phyloP scores from a whole-genome alignment of 768 basidiomycete genomes.

The Auricularia heimuer region DNA sequence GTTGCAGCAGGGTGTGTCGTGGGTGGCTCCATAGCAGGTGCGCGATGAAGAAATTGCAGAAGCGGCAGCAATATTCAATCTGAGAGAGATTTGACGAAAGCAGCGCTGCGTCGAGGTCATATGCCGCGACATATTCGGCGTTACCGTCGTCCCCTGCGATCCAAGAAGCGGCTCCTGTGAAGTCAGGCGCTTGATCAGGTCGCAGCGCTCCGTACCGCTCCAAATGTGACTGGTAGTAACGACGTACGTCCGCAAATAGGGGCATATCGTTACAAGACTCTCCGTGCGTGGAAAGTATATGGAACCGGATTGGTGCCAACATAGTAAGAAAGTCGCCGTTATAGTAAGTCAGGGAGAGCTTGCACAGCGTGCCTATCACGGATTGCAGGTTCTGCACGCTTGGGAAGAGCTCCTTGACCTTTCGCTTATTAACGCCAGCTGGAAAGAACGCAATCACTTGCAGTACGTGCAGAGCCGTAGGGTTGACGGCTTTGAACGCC shows the following conservation, averaged over 20 bases:
- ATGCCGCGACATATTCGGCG: not conserved
- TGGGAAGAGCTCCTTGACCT: not conserved
- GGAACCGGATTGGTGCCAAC: not conserved
- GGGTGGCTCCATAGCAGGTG: not conserved
- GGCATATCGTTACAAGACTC: not conserved
- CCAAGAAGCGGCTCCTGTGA: not conserved
- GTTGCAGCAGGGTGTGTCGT: too few relatives aligned
- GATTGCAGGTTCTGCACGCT: not conserved
- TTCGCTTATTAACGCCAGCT: not conserved
- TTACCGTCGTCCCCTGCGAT: not conserved
- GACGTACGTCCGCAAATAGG: not conserved
- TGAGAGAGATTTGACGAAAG: not conserved
- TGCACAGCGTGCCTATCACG: not conserved
- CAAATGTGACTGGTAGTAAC: not conserved
- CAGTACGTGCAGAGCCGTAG: not conserved
- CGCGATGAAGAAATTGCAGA: not conserved
- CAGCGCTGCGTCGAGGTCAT: not conserved
- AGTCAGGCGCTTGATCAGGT: not conserved
- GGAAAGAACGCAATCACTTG: not conserved
- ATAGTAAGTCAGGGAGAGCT: not conserved
- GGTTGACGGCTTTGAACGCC: not conserved
- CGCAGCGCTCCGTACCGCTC: not conserved
- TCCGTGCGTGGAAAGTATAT: not conserved
- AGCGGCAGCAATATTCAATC: not conserved
- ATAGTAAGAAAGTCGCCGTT: not conserved